Conservation (phyloP, 140 eudicot species). For the Stevia rebaudiana region DNA sequence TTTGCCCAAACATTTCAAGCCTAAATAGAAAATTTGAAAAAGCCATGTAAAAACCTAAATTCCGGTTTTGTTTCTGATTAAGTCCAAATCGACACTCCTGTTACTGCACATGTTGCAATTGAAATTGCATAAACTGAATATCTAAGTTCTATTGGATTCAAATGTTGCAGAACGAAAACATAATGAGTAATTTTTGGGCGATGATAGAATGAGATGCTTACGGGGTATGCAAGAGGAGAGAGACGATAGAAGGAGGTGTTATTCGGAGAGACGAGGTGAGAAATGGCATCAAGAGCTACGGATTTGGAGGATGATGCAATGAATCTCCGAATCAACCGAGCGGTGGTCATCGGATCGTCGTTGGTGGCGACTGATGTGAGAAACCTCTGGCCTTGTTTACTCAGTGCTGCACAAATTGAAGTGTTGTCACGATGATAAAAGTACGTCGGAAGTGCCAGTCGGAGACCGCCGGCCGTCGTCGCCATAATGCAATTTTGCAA, state of each 20-base stretch:
- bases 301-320: constrained; percentile 61
- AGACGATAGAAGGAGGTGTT: constrained; percentile 47
- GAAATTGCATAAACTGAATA: background rate
- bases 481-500: constrained; percentile 18
- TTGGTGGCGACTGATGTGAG: constrained; percentile 53
- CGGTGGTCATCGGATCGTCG: constrained; percentile 36
- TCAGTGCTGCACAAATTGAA: constrained; percentile 30
- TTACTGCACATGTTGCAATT: background rate
- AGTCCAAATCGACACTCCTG: too few species aligned
- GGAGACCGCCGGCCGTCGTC: constrained; percentile 24
- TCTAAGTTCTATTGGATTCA: background rate
- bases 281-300: constrained; percentile 58
- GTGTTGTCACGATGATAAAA: constrained; percentile 18
- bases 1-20: too few species aligned
- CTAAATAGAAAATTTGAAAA: too few species aligned
- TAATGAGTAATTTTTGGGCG: background rate
- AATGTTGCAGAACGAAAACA: background rate
- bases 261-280: constrained; percentile 56
- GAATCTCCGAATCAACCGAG: constrained; percentile 50
- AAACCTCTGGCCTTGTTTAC: constrained; percentile 65
- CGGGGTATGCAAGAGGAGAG: constrained; percentile 63
- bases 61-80: too few species aligned
- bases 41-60: too few species aligned
- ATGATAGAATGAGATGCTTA: constrained; percentile 22
- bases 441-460: constrained; percentile 17